A percentile compares a stretch with the other conserved stretches of the same genome.
These are phyloP conservation scores for Rhodotorula sp. DNA, from an alignment of 1,284 basidiomycete genomes.

Conservation along the genomic window DNA sequence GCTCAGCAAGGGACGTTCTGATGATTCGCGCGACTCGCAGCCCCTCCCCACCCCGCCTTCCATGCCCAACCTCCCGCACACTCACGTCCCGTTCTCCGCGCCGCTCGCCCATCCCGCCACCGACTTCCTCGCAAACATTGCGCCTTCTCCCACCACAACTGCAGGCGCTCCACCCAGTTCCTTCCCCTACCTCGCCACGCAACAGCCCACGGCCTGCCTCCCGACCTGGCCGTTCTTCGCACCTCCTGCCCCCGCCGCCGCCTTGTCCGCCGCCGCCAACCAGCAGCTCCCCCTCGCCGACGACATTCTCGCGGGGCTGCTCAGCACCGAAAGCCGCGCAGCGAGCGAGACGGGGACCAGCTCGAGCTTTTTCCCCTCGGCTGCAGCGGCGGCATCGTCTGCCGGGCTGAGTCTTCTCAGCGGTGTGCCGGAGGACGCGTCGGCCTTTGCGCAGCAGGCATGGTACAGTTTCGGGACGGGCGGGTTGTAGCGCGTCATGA, in stretches of 20 bases:
- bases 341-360: neutral
- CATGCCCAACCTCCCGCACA: neutral
- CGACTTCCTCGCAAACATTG: neutral
- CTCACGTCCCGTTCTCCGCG: neutral
- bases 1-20: too few relatives aligned
- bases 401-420: neutral
- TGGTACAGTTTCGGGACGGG: neutral
- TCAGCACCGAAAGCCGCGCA: slow-evolving; percentile 4
- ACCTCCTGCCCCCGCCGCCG: neutral
- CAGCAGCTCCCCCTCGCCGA: neutral
- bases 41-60: neutral
- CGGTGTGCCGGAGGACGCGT: too few relatives aligned
- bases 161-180: neutral
- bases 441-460: neutral
- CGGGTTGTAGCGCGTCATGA: too few relatives aligned
- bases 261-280: neutral
- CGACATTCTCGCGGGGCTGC: slow-evolving; percentile 20
- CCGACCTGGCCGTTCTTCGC: slow-evolving; percentile 1
- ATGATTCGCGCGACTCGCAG: too few relatives aligned
- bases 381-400: neutral
- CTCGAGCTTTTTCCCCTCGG: too few relatives aligned
- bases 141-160: neutral
- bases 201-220: neutral
- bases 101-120: neutral
- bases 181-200: neutral